Evolutionary conservation across 768 basidiomycete species (phyloP).

Genomic region (Serendipita indica): DNA sequence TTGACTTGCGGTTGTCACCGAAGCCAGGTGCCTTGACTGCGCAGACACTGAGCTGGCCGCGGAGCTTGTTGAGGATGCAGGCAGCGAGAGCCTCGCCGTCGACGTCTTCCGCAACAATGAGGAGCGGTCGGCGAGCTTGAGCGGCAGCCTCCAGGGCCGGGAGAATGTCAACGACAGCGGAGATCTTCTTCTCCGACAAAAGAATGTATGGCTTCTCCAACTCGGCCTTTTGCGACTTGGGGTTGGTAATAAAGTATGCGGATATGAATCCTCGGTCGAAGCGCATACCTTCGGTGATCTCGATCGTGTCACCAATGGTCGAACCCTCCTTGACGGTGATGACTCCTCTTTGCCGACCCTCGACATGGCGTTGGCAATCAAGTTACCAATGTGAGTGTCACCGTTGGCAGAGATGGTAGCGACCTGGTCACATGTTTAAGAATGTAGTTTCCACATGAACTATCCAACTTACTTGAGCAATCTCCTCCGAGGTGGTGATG

Average conservation of each 20-base stretch:
- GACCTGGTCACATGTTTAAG: conserved; percentile 30
- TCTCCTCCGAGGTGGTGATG: conserved; percentile 94
- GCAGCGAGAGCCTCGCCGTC: conserved; percentile 97
- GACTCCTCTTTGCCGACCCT: conserved; percentile 98
- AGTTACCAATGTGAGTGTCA: conserved; percentile 78
- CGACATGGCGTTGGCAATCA: conserved; percentile 98
- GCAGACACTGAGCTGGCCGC: conserved; percentile 85
- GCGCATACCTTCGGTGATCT: conserved; percentile 99
- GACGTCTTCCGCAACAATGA: conserved; percentile 95
- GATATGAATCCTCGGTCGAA: conserved; percentile 98
- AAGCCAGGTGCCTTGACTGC: conserved; percentile 98
- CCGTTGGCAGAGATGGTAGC: conserved; percentile 77
- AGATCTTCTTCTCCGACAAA: conserved; percentile 97
- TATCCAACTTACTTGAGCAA: conserved; percentile 47
- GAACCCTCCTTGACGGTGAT: conserved; percentile 99
- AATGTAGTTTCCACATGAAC: conserved; percentile 8
- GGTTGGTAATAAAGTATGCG: conserved; percentile 96
- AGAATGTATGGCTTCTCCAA: conserved; percentile 93
- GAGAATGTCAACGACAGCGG: conserved; percentile 83
- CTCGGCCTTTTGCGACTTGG: conserved; percentile 90
- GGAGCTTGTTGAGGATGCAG: conserved; percentile 97
- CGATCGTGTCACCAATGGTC: conserved; percentile 97
- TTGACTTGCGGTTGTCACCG: conserved; percentile 97
- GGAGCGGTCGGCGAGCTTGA: conserved; percentile 65
- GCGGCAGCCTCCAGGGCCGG: conserved; percentile 66